Evolutionary conservation across 345 rosid genomes (phyloP).

Genomic region (rapeseed (Brassica napus)): Da-Ae NC_063435.1:11751501-11752000

Average conservation of each 20-base stretch:
- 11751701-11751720: slow-evolving; percentile 35
- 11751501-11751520: neutral
- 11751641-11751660: slow-evolving; percentile 18
- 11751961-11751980: slow-evolving; percentile 77
- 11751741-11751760: slow-evolving; percentile 42
- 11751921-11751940: slow-evolving; percentile 15
- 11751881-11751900: slow-evolving; percentile 63
- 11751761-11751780: slow-evolving; percentile 73
- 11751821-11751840: slow-evolving; percentile 64
- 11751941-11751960: slow-evolving; percentile 54
- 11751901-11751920: neutral
- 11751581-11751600: neutral
- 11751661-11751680: neutral
- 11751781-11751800: slow-evolving; percentile 58
- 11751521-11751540: slow-evolving; percentile 10
- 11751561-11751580: slow-evolving; percentile 8
- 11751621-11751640: slow-evolving; percentile 35
- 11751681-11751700: slow-evolving; percentile 30
- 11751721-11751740: slow-evolving; percentile 1
- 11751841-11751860: slow-evolving; percentile 72
- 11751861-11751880: slow-evolving; percentile 62
- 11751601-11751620: neutral
- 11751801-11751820: slow-evolving; percentile 61
- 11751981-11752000: slow-evolving; percentile 45
- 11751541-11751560: slow-evolving; percentile 25